Conservation (phyloP, 2,329 filamentous ascomycete genomes). For the Pestalotiopsis sp. region DNA sequence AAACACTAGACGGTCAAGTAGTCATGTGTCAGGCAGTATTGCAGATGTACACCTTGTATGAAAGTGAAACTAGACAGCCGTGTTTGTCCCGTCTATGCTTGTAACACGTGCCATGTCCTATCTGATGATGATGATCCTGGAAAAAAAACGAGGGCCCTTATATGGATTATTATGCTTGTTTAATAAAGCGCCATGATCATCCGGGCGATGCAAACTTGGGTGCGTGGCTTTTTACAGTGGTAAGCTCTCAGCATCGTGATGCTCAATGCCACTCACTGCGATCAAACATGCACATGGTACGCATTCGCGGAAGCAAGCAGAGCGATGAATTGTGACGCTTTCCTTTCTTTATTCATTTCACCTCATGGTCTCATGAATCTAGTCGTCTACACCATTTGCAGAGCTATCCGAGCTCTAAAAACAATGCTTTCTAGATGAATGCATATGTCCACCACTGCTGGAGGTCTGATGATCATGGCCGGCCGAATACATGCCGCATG, state of each 20-base stretch:
- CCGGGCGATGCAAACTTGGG: too few species aligned
- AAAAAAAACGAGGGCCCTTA: too few species aligned
- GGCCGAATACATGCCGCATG: background rate
- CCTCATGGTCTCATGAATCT: slow-evolving; percentile 2
- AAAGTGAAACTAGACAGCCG: background rate
- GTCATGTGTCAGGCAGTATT: background rate
- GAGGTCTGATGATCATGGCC: background rate
- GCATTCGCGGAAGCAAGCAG: background rate
- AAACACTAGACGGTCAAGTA: background rate
- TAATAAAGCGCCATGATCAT: too few species aligned
- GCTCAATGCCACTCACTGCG: too few species aligned
- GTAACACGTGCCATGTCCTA: background rate
- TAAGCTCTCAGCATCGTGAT: too few species aligned
- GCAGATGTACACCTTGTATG: background rate
- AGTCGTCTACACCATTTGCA: slow-evolving; percentile 1
- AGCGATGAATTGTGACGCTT: background rate
- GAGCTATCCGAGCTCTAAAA: background rate
- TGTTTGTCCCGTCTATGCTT: background rate
- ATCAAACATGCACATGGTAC: background rate
- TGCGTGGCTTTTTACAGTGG: too few species aligned
- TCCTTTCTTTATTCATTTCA: background rate
- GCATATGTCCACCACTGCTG: background rate
- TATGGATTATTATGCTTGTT: too few species aligned
- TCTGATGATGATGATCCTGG: too few species aligned
- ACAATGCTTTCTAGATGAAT: background rate